Conservation (phyloP, 2,329 filamentous ascomycete genomes). For the Xylariales sp. region DNA sequence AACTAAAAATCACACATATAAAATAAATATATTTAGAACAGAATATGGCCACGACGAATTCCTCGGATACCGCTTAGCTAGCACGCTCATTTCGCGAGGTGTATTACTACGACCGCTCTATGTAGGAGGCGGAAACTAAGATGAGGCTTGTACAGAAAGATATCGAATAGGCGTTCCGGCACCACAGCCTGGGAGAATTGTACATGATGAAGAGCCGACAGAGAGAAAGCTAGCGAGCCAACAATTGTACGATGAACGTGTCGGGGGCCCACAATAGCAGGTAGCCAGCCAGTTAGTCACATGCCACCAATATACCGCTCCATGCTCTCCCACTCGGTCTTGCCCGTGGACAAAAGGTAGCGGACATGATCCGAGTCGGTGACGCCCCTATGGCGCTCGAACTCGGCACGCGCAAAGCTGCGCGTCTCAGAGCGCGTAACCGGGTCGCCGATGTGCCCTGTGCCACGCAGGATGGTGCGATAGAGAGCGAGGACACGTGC, state of each 20-base stretch:
- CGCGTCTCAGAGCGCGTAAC: conserved; percentile 66
- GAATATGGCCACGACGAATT: conserved; percentile 3
- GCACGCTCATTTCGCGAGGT: conserved; percentile 22
- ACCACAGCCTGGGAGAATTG: conserved; percentile 1
- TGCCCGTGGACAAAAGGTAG: conserved; percentile 72
- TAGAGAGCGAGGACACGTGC: conserved; percentile 67
- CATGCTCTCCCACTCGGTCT: conserved; percentile 74
- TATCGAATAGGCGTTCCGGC: conserved; percentile 10
- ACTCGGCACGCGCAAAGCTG: conserved; percentile 68
- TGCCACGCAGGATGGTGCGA: conserved; percentile 67
- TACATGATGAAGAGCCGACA: conserved; percentile 2
- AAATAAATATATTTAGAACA: neutral
- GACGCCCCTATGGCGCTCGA: conserved; percentile 68
- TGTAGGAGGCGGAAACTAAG: conserved; percentile 8
- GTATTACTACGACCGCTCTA: conserved; percentile 33
- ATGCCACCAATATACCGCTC: conserved; percentile 65
- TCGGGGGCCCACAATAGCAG: neutral
- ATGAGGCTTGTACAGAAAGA: conserved; percentile 21
- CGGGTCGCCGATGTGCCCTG: conserved; percentile 62
- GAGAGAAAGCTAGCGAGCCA: conserved; percentile 9
- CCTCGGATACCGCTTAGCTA: conserved; percentile 5
- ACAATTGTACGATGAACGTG: conserved; percentile 7
- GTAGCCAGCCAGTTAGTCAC: conserved; percentile 42
- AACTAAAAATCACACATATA: neutral
- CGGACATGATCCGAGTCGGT: conserved; percentile 69